These are phyloP conservation scores for Trichosporon faecale DNA, from an alignment of 1,284 basidiomycete genomes.

Conservation along the genomic window DNA sequence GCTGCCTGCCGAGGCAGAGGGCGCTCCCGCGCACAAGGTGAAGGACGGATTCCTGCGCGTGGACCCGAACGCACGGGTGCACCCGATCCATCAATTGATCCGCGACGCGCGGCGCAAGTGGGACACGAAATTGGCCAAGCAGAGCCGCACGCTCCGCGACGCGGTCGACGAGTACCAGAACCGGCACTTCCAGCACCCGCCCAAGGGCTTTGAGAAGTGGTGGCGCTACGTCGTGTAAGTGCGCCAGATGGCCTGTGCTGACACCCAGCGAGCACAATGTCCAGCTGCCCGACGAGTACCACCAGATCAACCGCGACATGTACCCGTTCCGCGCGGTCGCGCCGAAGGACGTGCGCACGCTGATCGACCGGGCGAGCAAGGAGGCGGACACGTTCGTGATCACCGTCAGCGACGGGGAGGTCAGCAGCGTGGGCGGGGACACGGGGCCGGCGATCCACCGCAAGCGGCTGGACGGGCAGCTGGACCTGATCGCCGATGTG, in stretches of 20 bases:
- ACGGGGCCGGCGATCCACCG: conserved; percentile 16
- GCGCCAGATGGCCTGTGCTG: not conserved
- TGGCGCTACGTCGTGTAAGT: conserved; percentile 59
- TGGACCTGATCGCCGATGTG: conserved; percentile 38
- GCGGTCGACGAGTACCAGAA: conserved; percentile 60
- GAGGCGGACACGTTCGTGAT: conserved; percentile 29
- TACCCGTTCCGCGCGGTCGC: conserved; percentile 47
- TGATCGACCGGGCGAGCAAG: conserved; percentile 51
- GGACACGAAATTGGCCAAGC: conserved; percentile 57
- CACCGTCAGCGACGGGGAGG: conserved; percentile 22
- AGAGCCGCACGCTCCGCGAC: conserved; percentile 58
- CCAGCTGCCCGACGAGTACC: conserved; percentile 49
- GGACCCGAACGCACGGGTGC: conserved; percentile 34
- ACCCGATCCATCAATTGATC: conserved; percentile 61
- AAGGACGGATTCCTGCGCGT: conserved; percentile 33
- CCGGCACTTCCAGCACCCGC: conserved; percentile 51
- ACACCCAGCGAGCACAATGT: conserved; percentile 55
- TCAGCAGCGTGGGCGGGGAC: conserved; percentile 9
- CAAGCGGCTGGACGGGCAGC: conserved; percentile 43
- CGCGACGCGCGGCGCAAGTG: conserved; percentile 56
- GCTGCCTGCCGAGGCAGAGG: not conserved
- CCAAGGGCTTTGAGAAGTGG: conserved; percentile 59
- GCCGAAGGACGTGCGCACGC: conserved; percentile 62
- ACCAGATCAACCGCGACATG: conserved; percentile 46
- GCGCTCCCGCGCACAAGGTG: conserved; percentile 22